Base-by-base conservation (phyloP, 1,284 basidiomycete genomes). In the Cryptococcus sp. region DNA sequence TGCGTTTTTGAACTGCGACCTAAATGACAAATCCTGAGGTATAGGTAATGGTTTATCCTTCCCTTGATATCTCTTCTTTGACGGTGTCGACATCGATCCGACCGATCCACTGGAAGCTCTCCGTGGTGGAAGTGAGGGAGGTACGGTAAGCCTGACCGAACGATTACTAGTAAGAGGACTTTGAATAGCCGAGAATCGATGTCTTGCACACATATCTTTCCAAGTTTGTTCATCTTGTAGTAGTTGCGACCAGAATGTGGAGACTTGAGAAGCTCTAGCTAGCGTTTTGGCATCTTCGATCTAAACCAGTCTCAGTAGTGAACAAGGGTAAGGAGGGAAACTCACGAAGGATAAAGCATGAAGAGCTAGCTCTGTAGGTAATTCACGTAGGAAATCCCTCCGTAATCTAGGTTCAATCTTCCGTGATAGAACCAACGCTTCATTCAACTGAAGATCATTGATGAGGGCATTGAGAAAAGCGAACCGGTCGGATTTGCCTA, bases 191-290 rank as follows among this genome's bases (percentile, higher is more conserved):
- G 53, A 58, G 67, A 85, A 88, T 3, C 81, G 82, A 62, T 84
- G 82, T 8, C 78, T 68, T 45, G 81, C 76, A 68, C 89, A 92
- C 84, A 96, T 85, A 30, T 81, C 73, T 72, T 84, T 86, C 95
- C 94, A 98, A 3, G 90, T 80, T 58, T 80, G 82, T 63, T 96
- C 91, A 68, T 95, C 92, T 54, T 82, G 80, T n/a, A 88, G 81
- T 4, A 98, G 81, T 8, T 77, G 79, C 46, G 83, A 78, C 95
- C 95, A 98, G 56, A 82, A 82, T 49, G 81, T 80, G 63, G 85
- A 89, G 32, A 97, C 94, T 49, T 83, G 81, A 44, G 83, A 81
- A 0, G 87, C 87, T 5, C 88, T 78, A 0, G 84, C 81, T 4
- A 98, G 83, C 0, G 89, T 87, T 48, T 79, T 79, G 0, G 90